Percentiles rank a stretch among this genome's conserved stretches.
Conservation (phyloP, 208 protist species). For the Leishmania tropica region DNA sequence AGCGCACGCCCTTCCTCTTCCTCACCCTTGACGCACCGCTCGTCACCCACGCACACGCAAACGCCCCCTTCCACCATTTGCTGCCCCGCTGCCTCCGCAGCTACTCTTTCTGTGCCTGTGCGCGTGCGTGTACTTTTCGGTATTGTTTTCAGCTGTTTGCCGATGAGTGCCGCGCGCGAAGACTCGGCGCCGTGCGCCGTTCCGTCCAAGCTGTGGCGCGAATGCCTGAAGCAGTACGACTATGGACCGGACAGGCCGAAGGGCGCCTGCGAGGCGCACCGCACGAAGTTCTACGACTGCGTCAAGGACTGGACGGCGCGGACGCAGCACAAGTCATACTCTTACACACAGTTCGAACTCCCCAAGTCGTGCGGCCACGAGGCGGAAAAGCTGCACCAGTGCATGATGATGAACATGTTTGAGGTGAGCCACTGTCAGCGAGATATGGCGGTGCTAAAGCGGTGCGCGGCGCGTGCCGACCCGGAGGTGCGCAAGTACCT, state of each 20-base stretch:
- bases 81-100: neutral
- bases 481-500: constrained; percentile 54
- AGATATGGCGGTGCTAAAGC: constrained; percentile 80
- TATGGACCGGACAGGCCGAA: constrained; percentile 77
- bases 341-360: constrained; percentile 69
- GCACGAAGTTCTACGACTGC: constrained; percentile 74
- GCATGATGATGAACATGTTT: constrained; percentile 93
- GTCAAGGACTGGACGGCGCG: constrained; percentile 71
- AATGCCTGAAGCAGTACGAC: constrained; percentile 87
- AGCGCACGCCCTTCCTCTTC: neutral
- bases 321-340: constrained; percentile 50
- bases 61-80: neutral
- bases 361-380: constrained; percentile 56
- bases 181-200: constrained; percentile 67
- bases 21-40: neutral
- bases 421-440: constrained; percentile 74
- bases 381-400: constrained; percentile 83
- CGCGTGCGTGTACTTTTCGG: neutral
- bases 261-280: constrained; percentile 74
- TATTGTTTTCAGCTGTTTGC: neutral
- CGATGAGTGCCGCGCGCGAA: neutral
- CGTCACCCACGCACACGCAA: neutral
- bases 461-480: constrained; percentile 64
- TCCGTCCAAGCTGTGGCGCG: constrained; percentile 76
- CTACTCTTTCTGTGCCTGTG: neutral